Conservation (phyloP, 331 rosid species). For the Telfairia occidentalis region DNA sequence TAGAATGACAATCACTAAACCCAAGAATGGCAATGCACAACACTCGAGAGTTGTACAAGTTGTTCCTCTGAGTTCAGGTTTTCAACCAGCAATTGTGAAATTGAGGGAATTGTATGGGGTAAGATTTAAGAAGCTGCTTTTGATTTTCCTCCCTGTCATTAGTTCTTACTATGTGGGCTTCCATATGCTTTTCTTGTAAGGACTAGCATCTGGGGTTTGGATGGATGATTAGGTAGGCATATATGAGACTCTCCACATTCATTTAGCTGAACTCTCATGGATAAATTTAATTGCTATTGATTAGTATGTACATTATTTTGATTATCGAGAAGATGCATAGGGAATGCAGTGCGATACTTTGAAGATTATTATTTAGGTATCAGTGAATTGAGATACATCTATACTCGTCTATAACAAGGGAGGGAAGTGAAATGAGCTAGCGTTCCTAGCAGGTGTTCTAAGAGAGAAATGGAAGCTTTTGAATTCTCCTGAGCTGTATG, state of each 20-base stretch:
- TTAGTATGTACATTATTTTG: not conserved
- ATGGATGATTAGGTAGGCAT: not conserved
- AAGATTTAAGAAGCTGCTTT: slow-evolving; percentile 10
- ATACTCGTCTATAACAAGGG: not conserved
- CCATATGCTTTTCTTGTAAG: not conserved
- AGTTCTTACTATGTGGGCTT: not conserved
- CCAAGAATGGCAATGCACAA: slow-evolving; percentile 42
- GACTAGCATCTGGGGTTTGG: not conserved
- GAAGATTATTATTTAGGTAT: not conserved
- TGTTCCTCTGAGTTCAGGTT: slow-evolving; percentile 37
- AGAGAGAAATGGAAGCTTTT: not conserved
- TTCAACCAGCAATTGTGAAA: slow-evolving; percentile 38
- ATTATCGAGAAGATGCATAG: not conserved
- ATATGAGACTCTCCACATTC: not conserved
- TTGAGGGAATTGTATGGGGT: slow-evolving; percentile 34
- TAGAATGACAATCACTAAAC: slow-evolving; percentile 40
- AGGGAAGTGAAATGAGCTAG: not conserved
- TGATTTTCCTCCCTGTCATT: not conserved
- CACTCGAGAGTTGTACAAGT: slow-evolving; percentile 31
- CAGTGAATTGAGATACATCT: not conserved
- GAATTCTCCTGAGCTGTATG: not conserved
- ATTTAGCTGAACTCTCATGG: not conserved
- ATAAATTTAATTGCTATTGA: not conserved
- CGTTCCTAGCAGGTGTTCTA: not conserved
- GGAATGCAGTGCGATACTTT: not conserved